Evolutionary conservation across 2,329 filamentous ascomycete species (phyloP), one percentile per base, ranked within the genome.

Genomic region (Fusarium pseudograminearum): DNA sequence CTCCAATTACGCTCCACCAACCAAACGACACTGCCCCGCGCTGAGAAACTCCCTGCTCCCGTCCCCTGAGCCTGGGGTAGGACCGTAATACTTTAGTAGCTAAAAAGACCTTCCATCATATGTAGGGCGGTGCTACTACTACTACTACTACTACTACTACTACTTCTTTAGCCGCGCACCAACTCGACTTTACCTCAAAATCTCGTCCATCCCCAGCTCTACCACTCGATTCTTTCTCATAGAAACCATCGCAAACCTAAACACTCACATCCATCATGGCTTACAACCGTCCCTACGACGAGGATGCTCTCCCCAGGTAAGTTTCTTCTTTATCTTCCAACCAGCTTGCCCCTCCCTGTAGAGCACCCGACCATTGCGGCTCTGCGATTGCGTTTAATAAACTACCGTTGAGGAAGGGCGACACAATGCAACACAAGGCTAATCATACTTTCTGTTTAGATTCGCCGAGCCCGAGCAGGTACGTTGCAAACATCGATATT

Each of bases 251-350:
- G 9, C 24, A 44, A 47, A 48, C 16, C 38, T 42, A 28, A 48
- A 34, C 16, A 16, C 34, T 36, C 56, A 41, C 31, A 59, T 38
- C 52, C 47, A 67, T 26, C 65, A 98, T 98, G 95, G 95, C 95
- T 59, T 98, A 98, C 86, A 97, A 97, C 82, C 90, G 90, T 80
- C 89, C 91, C 58, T 96, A 94, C 84, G 97, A 99, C 80, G 94
- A 94, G 34, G 95, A 99, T 84, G 93, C 94, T 78, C 89, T 99
- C 70, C 95, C 95, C 78, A 93, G 93, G 92, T 96, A 59, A 55
- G 61, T 34, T 18, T 30, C 20, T 28, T 64, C 38, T 6, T 47
- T 16, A 26, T 20, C 34, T 24, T 47, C 54, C 54, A 54, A 33
- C 34, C 61, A 47, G 22, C 36, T 26, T 68, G 56, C 63, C 66